phyloP scores from a whole-genome alignment of 106 monocot species.

The Agapanthus africanus region DNA sequence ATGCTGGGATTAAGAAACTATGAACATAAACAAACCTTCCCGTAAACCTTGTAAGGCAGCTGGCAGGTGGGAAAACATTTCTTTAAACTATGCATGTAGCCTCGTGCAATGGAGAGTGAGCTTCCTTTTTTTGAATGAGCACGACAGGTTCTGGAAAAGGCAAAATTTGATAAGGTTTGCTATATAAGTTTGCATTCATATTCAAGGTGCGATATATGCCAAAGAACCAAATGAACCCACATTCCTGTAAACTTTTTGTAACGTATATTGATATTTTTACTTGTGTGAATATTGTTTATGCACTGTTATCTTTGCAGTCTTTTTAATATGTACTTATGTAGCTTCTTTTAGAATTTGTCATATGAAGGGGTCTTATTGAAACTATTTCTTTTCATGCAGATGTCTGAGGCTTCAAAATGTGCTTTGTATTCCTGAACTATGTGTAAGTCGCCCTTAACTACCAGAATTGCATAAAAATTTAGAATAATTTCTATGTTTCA shows the following conservation, averaged over 20 bases:
- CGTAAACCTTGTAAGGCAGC: not conserved
- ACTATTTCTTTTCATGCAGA: constrained; percentile 33
- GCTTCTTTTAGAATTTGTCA: not conserved
- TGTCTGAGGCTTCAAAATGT: constrained; percentile 65
- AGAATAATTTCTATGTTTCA: not conserved
- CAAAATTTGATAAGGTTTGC: not conserved
- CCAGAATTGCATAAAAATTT: not conserved
- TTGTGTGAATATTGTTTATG: not conserved
- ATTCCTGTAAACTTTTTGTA: not conserved
- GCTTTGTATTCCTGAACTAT: constrained; percentile 62
- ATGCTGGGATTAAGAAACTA: not conserved
- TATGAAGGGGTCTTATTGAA: not conserved
- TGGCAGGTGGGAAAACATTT: not conserved
- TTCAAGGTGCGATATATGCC: not conserved
- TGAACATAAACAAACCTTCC: not conserved
- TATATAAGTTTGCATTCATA: not conserved
- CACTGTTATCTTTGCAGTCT: not conserved
- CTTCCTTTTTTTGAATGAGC: not conserved
- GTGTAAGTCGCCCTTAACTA: constrained; percentile 41
- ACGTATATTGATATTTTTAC: not conserved
- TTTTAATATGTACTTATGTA: not conserved
- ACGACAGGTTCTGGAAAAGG: not conserved
- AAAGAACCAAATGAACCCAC: not conserved
- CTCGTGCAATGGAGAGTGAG: not conserved
- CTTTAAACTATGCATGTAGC: not conserved